Conservation (phyloP, 2,329 filamentous ascomycete genomes). For the Arthrobotrys sinensis region DNA sequence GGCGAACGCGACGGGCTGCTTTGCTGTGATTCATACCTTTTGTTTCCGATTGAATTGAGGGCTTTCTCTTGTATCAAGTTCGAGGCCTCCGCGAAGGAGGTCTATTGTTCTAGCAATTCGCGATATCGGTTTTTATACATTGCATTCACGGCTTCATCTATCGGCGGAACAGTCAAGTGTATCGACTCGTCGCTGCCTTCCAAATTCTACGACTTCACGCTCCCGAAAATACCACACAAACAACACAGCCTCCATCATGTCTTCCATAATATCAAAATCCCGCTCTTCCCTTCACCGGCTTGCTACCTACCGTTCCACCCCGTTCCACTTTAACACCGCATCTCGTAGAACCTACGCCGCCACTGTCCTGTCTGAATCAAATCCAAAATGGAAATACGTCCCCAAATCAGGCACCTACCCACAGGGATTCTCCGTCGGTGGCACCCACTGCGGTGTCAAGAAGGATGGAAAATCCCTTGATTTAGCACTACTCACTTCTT, state of each 20-base stretch:
- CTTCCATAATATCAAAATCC: constrained; percentile 45
- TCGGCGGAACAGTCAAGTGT: background rate
- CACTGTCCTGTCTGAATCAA: constrained; percentile 72
- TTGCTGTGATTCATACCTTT: constrained; percentile 25
- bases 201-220: background rate
- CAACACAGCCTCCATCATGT: constrained; percentile 46
- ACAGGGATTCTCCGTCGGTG: constrained; percentile 87
- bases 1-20: constrained; percentile 18
- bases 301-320: background rate
- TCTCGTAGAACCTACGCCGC: constrained; percentile 63
- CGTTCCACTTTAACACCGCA: constrained; percentile 2
- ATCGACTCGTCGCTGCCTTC: background rate
- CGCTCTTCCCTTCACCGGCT: constrained; percentile 20
- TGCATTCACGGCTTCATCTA: background rate
- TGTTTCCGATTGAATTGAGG: constrained; percentile 25
- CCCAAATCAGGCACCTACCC: constrained; percentile 89
- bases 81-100: background rate
- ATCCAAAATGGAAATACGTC: constrained; percentile 90
- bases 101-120: background rate
- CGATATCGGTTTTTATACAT: background rate
- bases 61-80: background rate
- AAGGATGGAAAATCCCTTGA: constrained; percentile 92
- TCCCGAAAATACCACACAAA: constrained; percentile 48
- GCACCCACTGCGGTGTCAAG: constrained; percentile 93
- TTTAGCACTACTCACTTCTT: constrained; percentile 88